Base-by-base conservation (phyloP, 257 asterid species). In the Jacaranda copaia region DNA sequence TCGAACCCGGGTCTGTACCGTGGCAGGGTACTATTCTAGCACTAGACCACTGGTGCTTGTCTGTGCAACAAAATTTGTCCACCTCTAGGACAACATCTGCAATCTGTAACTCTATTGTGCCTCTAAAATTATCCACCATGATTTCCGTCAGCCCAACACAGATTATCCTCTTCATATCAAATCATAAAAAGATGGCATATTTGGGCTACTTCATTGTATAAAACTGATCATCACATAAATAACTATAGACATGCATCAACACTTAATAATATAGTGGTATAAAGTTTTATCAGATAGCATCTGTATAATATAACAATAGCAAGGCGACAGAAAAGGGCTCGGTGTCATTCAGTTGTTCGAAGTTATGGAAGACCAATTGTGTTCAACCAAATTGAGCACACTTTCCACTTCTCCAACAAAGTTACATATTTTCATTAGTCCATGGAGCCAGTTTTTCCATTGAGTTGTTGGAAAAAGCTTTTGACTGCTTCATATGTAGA, bases 1-100 rank as follows among this genome's bases (percentile, higher is more conserved):
- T 89, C 93, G 94, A 94, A 91, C 94, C 96, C 91, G 97, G 96
- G 93, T 92, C 94, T 91, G 96, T 89, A 92, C 96, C 93, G 93
- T 94, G 96, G 97, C 92, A 91, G 99, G 91, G 93, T 92, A 90
- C 88, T 91, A 91, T 88, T 88, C 93, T 89, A 91, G 91, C 92
- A 91, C 93, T 88, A 88, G 93, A 92, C 97, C 97, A 89, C 94
- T 90, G 91, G 92, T 89, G 93, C 93, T 57, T 19, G 8, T 16
- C 63, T 6, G 1, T 42, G 46, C 8, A 8, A 42, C 46, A 5
- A 8, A 1, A 42, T 1, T 42, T 42, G 8, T 42, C 6, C 1
- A 25, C 2, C 32, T 25, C 32, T 25, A 25, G 2, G 32, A 25
- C 32, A 25, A 25, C 32, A 25, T 25, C 32, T 25, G 32, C 32